These are phyloP conservation scores for Thozetella sp. DNA, from an alignment of 495 filamentous ascomycete genomes.

Conservation along the genomic window DNA sequence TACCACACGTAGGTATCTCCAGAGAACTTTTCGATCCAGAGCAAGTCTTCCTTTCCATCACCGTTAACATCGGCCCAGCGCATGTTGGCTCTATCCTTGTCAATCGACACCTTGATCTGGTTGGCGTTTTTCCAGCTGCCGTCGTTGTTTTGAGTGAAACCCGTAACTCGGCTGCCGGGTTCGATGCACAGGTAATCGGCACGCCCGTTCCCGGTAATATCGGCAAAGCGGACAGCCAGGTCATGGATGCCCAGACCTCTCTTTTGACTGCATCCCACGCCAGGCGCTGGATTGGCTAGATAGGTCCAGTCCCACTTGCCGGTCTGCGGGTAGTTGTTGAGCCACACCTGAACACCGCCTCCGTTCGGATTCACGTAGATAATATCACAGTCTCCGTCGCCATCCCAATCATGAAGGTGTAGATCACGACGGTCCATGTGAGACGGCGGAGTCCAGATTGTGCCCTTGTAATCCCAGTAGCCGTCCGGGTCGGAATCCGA, in stretches of 20 bases:
- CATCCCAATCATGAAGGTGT: slow-evolving; percentile 22
- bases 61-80: slow-evolving; percentile 24
- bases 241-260: slow-evolving; percentile 15
- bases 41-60: slow-evolving; percentile 15
- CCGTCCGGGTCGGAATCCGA: background rate
- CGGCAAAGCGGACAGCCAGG: slow-evolving; percentile 18
- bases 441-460: background rate
- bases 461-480: background rate
- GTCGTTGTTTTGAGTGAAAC: background rate
- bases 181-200: slow-evolving; percentile 22
- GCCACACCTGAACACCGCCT: slow-evolving; percentile 13
- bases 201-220: slow-evolving; percentile 21
- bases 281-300: slow-evolving; percentile 1
- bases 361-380: slow-evolving; percentile 14
- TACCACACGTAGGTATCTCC: too few relatives aligned
- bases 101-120: background rate
- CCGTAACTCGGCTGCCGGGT: slow-evolving; percentile 8
- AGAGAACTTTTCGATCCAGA: slow-evolving; percentile 24
- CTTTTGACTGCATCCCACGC: slow-evolving; percentile 1
- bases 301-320: background rate
- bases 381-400: slow-evolving; percentile 22
- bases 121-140: background rate
- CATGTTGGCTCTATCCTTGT: slow-evolving; percentile 14
- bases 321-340: slow-evolving; percentile 11
- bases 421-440: slow-evolving; percentile 13